phyloP scores from a whole-genome alignment of 2,329 filamentous ascomycete genomes.

The Colletotrichum scovillei region DNA sequence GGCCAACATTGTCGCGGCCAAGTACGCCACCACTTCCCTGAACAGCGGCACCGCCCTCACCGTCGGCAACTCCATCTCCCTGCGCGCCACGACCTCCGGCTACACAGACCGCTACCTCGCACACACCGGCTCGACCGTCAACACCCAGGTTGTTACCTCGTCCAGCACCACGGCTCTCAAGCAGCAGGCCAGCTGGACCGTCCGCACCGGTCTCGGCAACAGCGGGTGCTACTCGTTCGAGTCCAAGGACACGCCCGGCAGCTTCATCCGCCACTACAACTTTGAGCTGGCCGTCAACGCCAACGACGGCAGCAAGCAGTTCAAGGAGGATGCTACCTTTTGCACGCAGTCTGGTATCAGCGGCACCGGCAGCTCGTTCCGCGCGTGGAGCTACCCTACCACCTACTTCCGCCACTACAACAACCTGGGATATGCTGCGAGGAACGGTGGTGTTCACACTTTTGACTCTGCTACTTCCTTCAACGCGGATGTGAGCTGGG shows the following conservation, averaged over 20 bases:
- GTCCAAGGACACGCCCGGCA: slow-evolving; percentile 66
- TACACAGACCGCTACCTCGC: slow-evolving; percentile 66
- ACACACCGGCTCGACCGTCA: slow-evolving; percentile 61
- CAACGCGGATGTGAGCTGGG: slow-evolving; percentile 66
- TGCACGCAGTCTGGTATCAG: slow-evolving; percentile 65
- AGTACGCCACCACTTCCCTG: slow-evolving; percentile 61
- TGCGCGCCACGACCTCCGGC: slow-evolving; percentile 66
- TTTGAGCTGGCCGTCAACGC: slow-evolving; percentile 62
- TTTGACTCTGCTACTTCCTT: slow-evolving; percentile 63
- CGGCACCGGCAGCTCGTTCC: slow-evolving; percentile 62
- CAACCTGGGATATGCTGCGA: slow-evolving; percentile 59
- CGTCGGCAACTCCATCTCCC: slow-evolving; percentile 61
- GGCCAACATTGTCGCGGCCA: slow-evolving; percentile 69
- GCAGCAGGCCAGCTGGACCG: slow-evolving; percentile 63
- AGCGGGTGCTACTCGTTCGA: slow-evolving; percentile 71
- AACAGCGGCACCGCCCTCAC: slow-evolving; percentile 59
- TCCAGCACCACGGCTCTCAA: slow-evolving; percentile 62
- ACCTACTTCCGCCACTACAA: slow-evolving; percentile 67
- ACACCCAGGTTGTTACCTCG: slow-evolving; percentile 65
- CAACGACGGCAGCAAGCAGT: slow-evolving; percentile 66
- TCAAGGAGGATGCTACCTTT: slow-evolving; percentile 72
- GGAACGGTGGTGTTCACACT: slow-evolving; percentile 64
- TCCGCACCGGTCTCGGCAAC: slow-evolving; percentile 66
- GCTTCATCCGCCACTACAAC: slow-evolving; percentile 66
- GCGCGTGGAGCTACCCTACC: slow-evolving; percentile 70